Conservation (phyloP, 345 rosid species). For the Camelina sativa region DNA sequence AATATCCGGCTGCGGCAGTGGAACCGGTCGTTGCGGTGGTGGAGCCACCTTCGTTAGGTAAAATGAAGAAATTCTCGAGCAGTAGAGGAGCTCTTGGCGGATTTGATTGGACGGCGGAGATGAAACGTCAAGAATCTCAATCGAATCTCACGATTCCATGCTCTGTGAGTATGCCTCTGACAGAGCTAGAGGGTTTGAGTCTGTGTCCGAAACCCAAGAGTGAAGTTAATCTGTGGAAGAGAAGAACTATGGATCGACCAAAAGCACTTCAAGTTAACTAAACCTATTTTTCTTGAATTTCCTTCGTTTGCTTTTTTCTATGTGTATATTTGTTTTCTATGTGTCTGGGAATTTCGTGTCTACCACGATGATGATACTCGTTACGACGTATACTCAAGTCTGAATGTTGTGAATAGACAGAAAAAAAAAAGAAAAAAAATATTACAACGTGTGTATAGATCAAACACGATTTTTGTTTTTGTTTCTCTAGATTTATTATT, state of each 20-base stretch:
- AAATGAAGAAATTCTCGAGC: conserved; percentile 74
- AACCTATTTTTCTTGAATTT: conserved; percentile 4
- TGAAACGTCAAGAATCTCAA: conserved; percentile 37
- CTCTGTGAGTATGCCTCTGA: conserved; percentile 25
- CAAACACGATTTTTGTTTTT: background rate
- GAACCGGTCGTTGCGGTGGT: conserved; percentile 8
- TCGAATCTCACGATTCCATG: conserved; percentile 20
- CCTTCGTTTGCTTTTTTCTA: background rate
- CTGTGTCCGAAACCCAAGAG: conserved; percentile 32
- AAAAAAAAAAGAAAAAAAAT: background rate
- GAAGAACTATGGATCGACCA: conserved; percentile 78
- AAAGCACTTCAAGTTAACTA: conserved; percentile 56
- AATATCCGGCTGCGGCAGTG: conserved; percentile 37
- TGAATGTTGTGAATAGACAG: conserved; percentile 1
- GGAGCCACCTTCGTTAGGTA: conserved; percentile 47
- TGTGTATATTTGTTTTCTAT: background rate
- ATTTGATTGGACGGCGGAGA: conserved; percentile 73
- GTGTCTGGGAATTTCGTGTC: background rate
- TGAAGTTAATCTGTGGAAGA: conserved; percentile 84
- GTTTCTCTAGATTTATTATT: background rate
- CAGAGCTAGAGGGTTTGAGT: conserved; percentile 3
- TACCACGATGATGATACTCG: conserved; percentile 1
- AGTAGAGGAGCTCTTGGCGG: conserved; percentile 56
- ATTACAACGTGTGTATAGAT: conserved; percentile 5
- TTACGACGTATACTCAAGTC: conserved; percentile 3